These are phyloP conservation scores for Aegle marmelos DNA, from an alignment of 345 rosid genomes.

Conservation along the genomic window DNA sequence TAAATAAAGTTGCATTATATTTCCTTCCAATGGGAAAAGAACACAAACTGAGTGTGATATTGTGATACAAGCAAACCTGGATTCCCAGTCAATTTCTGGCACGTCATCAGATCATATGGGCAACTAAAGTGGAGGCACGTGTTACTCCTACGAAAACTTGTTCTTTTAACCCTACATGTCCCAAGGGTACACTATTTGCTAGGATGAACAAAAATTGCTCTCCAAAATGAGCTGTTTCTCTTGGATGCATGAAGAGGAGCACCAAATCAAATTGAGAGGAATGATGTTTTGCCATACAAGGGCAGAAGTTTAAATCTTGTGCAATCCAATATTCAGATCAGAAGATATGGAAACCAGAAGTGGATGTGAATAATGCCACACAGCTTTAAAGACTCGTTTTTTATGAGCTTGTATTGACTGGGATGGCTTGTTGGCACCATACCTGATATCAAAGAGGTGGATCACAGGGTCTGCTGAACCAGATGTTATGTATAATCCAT, in stretches of 20 bases:
- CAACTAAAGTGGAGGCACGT: background rate
- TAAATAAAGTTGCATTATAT: background rate
- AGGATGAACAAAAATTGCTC: slow-evolving; percentile 28
- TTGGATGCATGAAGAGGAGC: background rate
- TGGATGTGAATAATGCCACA: slow-evolving; percentile 70
- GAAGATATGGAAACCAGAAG: slow-evolving; percentile 87
- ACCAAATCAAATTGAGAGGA: background rate
- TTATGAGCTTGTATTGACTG: slow-evolving; percentile 86
- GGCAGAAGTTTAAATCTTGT: slow-evolving; percentile 36
- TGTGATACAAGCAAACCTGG: background rate
- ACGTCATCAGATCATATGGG: background rate
- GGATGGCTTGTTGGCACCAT: slow-evolving; percentile 66
- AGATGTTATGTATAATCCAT: slow-evolving; percentile 71
- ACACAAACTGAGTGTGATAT: background rate
- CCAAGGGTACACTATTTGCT: slow-evolving; percentile 41
- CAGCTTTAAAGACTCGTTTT: slow-evolving; percentile 85
- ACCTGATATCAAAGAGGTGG: slow-evolving; percentile 86
- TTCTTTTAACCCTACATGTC: slow-evolving; percentile 27
- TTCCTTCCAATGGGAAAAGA: background rate
- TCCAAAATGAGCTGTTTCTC: background rate
- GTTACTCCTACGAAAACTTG: slow-evolving; percentile 33
- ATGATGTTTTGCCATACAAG: background rate
- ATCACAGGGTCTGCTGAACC: slow-evolving; percentile 94
- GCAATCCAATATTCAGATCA: slow-evolving; percentile 78
- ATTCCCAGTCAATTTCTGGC: background rate